Base-by-base conservation (phyloP, 805 yeast species). In the Candida nemodendra region DNA sequence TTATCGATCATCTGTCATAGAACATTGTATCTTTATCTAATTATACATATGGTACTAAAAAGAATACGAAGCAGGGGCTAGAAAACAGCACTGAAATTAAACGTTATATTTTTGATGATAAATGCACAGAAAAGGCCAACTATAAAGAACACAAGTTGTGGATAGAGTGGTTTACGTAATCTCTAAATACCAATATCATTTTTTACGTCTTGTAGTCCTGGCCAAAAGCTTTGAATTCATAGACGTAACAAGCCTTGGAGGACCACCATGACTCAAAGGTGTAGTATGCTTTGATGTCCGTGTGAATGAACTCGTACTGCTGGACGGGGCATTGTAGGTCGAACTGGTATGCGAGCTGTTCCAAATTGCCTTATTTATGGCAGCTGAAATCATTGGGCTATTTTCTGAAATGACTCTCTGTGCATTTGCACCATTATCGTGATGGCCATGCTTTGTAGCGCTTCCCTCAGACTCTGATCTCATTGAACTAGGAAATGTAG, bases 191-290 rank as follows among this genome's bases (percentile, higher is more conserved):
- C n/a, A n/a, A n/a, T 5, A 5, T 37, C 37, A 47, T 36, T 50
- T 53, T 53, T 65, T 71, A 39, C 65, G 71, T 44, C 79, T 60
- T 16, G 68, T 65, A 35, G 79, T 73, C 51, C 86, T 62, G 4
- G 84, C 80, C 41, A 81, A 59, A 32, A 81, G 65, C 50, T 76
- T 76, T 5, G 86, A 80, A 54, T 78, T 79, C 73, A 73, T 65
- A 12, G 78, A 64, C 3, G 84, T 78, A 15, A 79, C 68, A 15
- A 56, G 34, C 21, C 53, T 62, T 32, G 57, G 54, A 3, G 45
- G 24, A 8, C 37, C 26, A 3, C 38, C 41, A 18, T 31, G 27
- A 19, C 29, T 30, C n/a, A 7, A 16, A 9, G 29, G 27, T 8
- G 18, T 3, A 14, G 30, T 33, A 19, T 32, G 27, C 22, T 23